Evolutionary conservation across 371 early-diverging fungal genomes (phyloP).

Genomic region (Mucor velutinosus): DNA sequence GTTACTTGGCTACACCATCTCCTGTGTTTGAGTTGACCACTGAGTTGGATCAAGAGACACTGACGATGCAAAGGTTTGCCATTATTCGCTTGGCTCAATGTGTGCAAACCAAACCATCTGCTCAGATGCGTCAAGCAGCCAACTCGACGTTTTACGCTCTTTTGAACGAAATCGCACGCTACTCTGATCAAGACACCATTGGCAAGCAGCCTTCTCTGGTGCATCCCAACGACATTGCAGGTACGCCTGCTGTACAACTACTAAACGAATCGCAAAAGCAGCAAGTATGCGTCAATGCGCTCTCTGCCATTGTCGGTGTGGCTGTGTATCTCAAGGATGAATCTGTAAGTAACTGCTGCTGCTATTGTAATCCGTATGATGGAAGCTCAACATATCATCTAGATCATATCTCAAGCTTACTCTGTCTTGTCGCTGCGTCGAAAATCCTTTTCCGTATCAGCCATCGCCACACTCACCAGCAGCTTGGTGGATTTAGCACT

Average conservation of each 20-base stretch:
- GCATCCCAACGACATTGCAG: constrained; percentile 31
- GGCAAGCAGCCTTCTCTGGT: constrained; percentile 5
- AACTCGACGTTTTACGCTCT: constrained; percentile 62
- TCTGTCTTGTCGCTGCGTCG: constrained; percentile 64
- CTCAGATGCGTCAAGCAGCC: constrained; percentile 49
- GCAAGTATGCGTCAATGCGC: constrained; percentile 59
- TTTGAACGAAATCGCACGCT: constrained; percentile 56
- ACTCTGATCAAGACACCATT: constrained; percentile 24
- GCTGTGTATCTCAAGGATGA: constrained; percentile 65
- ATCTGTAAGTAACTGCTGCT: constrained; percentile 33
- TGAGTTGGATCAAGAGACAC: constrained; percentile 21
- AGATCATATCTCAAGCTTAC: constrained; percentile 66
- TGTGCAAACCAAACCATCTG: constrained; percentile 44
- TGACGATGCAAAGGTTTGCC: constrained; percentile 53
- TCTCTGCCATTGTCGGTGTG: constrained; percentile 66
- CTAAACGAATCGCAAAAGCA: constrained; percentile 49
- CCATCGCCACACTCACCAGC: constrained; percentile 56
- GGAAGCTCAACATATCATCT: neutral
- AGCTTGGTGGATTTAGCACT: constrained; percentile 65
- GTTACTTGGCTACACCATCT: constrained; percentile 67
- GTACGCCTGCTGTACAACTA: constrained; percentile 37
- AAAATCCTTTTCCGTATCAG: constrained; percentile 48
- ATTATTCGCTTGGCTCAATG: constrained; percentile 62
- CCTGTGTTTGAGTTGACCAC: constrained; percentile 55
- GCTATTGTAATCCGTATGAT: neutral